A percentile compares a stretch with the other conserved stretches of the same genome.
phyloP scores from a whole-genome alignment of 148 eudicot species.

The Tetragonia tetragonoides region DNA sequence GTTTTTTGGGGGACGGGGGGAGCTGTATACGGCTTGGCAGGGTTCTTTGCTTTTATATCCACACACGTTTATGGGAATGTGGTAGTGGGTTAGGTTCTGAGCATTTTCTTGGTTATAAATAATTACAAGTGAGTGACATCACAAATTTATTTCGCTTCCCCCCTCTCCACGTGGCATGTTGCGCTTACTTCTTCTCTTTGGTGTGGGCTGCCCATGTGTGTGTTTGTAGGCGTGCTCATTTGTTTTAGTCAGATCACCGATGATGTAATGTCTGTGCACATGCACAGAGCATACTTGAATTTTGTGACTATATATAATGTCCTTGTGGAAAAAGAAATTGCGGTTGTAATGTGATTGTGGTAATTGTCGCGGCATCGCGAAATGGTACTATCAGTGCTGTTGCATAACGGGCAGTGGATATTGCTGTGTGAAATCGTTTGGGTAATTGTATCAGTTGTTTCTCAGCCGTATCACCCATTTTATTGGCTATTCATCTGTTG shows the following conservation, averaged over 20 bases:
- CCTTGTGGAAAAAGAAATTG: too few relatives aligned
- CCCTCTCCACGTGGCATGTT: not conserved
- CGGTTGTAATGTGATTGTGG: too few relatives aligned
- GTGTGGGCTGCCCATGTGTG: not conserved
- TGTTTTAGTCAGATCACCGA: not conserved
- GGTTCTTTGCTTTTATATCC: not conserved
- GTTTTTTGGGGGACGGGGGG: not conserved
- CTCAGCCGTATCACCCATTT: too few relatives aligned
- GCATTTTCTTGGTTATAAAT: not conserved
- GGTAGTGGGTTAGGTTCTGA: not conserved
- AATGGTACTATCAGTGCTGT: too few relatives aligned
- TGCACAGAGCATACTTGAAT: too few relatives aligned
- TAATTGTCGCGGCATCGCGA: too few relatives aligned
- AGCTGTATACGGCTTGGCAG: not conserved
- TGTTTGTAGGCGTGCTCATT: not conserved
- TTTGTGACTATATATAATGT: too few relatives aligned
- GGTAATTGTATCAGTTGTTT: too few relatives aligned
- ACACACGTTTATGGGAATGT: not conserved
- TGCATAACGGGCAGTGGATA: too few relatives aligned
- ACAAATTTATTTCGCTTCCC: not conserved
- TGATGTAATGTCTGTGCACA: too few relatives aligned
- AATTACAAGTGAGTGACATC: not conserved
- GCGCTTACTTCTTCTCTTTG: not conserved
- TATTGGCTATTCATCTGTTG: too few relatives aligned
- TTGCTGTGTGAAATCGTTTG: too few relatives aligned